Evolutionary conservation across 139 green algal species (phyloP).

Genomic region (Desmodesmus armatus): DNA sequence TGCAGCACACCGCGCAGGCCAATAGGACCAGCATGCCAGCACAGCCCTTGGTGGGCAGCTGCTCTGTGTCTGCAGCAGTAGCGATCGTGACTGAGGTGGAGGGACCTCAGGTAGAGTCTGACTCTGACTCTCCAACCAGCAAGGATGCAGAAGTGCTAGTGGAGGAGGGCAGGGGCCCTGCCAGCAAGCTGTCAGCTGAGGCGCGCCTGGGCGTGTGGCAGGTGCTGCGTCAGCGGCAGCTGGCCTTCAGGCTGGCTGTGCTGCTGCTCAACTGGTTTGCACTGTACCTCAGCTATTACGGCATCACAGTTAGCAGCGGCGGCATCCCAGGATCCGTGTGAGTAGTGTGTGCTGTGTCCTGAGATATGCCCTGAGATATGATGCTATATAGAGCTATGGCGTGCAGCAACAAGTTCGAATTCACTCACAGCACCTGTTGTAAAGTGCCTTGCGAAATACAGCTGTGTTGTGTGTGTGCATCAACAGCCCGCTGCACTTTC

Average conservation of each 20-base stretch:
- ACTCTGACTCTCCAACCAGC: background rate
- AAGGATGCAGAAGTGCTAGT: background rate
- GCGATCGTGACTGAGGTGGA: background rate
- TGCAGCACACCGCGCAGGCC: background rate
- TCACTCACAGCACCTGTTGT: too few species aligned
- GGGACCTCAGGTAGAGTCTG: background rate
- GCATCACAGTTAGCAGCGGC: background rate
- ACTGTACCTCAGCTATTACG: background rate
- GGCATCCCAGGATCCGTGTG: constrained; percentile 4
- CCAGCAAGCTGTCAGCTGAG: background rate
- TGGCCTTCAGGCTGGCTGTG: background rate
- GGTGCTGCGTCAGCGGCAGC: background rate
- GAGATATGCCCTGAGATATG: too few species aligned
- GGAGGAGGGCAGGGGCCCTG: too few species aligned
- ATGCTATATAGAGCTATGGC: too few species aligned
- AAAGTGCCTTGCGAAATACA: too few species aligned
- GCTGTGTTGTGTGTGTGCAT: too few species aligned
- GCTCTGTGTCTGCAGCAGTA: too few species aligned
- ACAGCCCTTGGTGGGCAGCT: background rate
- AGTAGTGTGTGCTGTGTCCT: too few species aligned
- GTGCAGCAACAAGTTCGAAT: too few species aligned
- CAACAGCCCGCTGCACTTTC: too few species aligned
- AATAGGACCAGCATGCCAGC: background rate
- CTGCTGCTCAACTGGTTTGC: background rate
- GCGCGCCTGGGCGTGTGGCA: background rate